Conservation (phyloP, 345 rosid species). For the Arabidopsis thaliana region DNA sequence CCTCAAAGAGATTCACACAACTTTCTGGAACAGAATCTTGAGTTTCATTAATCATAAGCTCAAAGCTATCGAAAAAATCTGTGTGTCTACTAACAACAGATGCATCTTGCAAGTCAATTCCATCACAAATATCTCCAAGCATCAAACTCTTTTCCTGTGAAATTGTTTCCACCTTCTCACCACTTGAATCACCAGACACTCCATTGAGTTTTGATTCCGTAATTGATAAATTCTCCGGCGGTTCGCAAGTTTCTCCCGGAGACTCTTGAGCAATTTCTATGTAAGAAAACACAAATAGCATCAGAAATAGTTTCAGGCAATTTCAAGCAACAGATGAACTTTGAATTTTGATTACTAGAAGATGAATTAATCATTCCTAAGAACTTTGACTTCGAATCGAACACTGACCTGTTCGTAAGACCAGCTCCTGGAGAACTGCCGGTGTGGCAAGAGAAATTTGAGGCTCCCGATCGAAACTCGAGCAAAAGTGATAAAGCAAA, state of each 20-base stretch:
- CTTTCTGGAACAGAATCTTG: constrained; percentile 40
- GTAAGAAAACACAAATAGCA: constrained; percentile 24
- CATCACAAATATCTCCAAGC: constrained; percentile 37
- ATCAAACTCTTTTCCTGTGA: constrained; percentile 13
- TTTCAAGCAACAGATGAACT: constrained; percentile 19
- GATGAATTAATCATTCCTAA: neutral
- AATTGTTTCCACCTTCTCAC: constrained; percentile 25
- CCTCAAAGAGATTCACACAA: constrained; percentile 31
- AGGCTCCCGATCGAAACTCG: constrained; percentile 54
- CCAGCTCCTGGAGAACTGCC: constrained; percentile 39
- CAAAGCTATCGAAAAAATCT: constrained; percentile 57
- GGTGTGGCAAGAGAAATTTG: constrained; percentile 50
- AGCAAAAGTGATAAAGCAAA: constrained; percentile 52
- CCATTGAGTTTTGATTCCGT: constrained; percentile 23
- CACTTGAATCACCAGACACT: constrained; percentile 16
- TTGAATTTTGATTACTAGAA: neutral
- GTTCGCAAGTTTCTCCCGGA: constrained; percentile 28
- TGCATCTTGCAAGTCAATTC: constrained; percentile 44
- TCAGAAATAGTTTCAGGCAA: constrained; percentile 1
- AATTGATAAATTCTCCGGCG: constrained; percentile 13
- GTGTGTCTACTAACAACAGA: constrained; percentile 41
- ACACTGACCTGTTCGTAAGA: constrained; percentile 27
- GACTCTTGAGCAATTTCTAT: constrained; percentile 35
- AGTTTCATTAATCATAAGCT: constrained; percentile 51
- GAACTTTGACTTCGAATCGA: neutral